Evolutionary conservation across 2,329 filamentous ascomycete genomes (phyloP).

Genomic region (Trichophyton benhamiae): DNA sequence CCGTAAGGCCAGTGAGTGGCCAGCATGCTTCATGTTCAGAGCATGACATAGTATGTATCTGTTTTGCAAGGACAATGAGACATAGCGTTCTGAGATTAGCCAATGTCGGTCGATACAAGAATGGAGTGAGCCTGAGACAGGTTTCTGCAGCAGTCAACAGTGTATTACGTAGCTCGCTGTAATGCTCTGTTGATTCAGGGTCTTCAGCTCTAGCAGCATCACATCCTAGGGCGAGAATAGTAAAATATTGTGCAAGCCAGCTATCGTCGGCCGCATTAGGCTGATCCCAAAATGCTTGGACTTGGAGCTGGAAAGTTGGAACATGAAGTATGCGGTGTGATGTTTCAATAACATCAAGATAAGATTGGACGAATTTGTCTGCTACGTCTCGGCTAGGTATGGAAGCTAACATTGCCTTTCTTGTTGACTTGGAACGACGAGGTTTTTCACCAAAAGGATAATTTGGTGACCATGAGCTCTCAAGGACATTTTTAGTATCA

Average conservation of each 20-base stretch:
- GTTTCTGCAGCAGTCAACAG: slow-evolving; percentile 13
- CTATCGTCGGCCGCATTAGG: slow-evolving; percentile 10
- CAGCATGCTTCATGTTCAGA: slow-evolving; percentile 15
- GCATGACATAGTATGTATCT: slow-evolving; percentile 12
- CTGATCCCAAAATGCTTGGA: slow-evolving; percentile 40
- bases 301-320: slow-evolving; percentile 44
- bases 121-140: slow-evolving; percentile 14
- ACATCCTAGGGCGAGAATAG: slow-evolving; percentile 14
- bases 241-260: slow-evolving; percentile 14
- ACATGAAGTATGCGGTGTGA: slow-evolving; percentile 46
- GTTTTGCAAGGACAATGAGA: slow-evolving; percentile 16
- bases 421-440: slow-evolving; percentile 4
- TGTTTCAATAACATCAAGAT: slow-evolving; percentile 45
- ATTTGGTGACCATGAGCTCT: not conserved
- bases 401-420: slow-evolving; percentile 9
- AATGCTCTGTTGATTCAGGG: slow-evolving; percentile 3
- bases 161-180: slow-evolving; percentile 5
- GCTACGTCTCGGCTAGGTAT: slow-evolving; percentile 17
- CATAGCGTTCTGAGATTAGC: slow-evolving; percentile 14
- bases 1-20: slow-evolving; percentile 21
- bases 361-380: slow-evolving; percentile 40
- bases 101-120: slow-evolving; percentile 11
- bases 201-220: not conserved
- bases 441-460: not conserved
- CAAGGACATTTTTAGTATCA: not conserved